Conservation (phyloP, 192 early-diverging fungal species). For the Diversispora epigaea region DNA sequence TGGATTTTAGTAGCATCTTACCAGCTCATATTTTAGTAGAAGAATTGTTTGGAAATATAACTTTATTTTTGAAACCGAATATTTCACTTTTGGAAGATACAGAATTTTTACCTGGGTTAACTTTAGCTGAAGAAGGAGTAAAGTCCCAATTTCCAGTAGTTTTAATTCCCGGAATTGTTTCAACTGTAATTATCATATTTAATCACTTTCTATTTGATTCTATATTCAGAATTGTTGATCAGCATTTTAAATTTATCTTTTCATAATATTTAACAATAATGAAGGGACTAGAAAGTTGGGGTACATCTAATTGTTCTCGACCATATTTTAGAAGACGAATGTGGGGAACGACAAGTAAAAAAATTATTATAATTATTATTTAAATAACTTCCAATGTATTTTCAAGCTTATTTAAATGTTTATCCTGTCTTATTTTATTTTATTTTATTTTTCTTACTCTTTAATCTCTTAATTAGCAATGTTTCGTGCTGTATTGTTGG, state of each 20-base stretch:
- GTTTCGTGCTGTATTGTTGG: constrained; percentile 80
- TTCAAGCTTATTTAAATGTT: too few relatives aligned
- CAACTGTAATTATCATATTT: constrained; percentile 51
- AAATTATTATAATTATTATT: too few relatives aligned
- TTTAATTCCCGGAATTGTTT: constrained; percentile 86
- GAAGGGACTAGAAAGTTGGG: constrained; percentile 81
- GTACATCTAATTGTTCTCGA: constrained; percentile 69
- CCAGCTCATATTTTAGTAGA: constrained; percentile 67
- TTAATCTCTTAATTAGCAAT: constrained; percentile 49
- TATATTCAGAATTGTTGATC: background rate
- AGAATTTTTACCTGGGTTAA: constrained; percentile 51
- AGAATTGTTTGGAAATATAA: constrained; percentile 69
- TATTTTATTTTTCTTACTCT: constrained; percentile 8
- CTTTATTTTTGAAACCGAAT: constrained; percentile 50
- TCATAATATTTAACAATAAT: background rate
- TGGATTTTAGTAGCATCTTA: constrained; percentile 64
- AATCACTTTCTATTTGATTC: too few relatives aligned
- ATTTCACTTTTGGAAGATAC: constrained; percentile 42
- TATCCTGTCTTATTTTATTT: too few relatives aligned
- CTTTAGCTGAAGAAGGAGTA: constrained; percentile 35
- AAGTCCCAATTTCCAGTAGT: constrained; percentile 56
- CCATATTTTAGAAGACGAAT: constrained; percentile 85
- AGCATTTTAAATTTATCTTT: background rate
- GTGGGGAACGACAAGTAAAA: constrained; percentile 74
- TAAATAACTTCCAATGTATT: too few relatives aligned